phyloP scores from a whole-genome alignment of 148 eudicot genomes.

The Oxyria digyna region DNA sequence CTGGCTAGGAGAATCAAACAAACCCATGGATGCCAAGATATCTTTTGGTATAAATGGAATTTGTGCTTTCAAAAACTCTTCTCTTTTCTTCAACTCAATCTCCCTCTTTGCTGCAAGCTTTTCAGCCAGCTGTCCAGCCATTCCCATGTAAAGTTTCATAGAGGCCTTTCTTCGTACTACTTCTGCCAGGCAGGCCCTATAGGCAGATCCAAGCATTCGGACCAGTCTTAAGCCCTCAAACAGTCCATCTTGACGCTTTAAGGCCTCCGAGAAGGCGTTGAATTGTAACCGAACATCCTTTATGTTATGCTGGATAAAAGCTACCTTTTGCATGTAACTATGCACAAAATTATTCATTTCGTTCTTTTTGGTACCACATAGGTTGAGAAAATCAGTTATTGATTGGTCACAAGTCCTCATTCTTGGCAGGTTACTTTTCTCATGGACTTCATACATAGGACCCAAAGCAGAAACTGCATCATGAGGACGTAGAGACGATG shows the following conservation, averaged over 20 bases:
- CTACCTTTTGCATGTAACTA: conserved; percentile 85
- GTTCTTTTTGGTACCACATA: conserved; percentile 57
- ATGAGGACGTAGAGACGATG: conserved; percentile 82
- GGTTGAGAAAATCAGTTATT: conserved; percentile 51
- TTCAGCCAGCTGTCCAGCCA: conserved; percentile 97
- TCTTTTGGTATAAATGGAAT: conserved; percentile 68
- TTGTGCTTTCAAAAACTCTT: conserved; percentile 68
- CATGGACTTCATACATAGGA: conserved; percentile 86
- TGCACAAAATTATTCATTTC: conserved; percentile 89
- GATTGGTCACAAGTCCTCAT: conserved; percentile 62
- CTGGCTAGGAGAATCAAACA: conserved; percentile 80
- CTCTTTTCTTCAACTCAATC: conserved; percentile 68
- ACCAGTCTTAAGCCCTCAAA: conserved; percentile 76
- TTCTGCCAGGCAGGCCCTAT: conserved; percentile 90
- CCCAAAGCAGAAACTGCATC: conserved; percentile 99
- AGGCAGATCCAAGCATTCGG: conserved; percentile 68
- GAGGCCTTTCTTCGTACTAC: conserved; percentile 86
- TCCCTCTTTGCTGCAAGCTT: conserved; percentile 88
- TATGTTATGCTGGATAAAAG: conserved; percentile 71
- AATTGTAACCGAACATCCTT: conserved; percentile 83
- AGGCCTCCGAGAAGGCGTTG: conserved; percentile 84
- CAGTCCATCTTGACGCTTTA: conserved; percentile 68
- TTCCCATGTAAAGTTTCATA: conserved; percentile 96
- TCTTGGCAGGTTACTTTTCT: conserved; percentile 68
- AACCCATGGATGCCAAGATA: conserved; percentile 75